phyloP scores from a whole-genome alignment of 2,329 filamentous ascomycete species.

The Gnomoniopsis sp. region DNA sequence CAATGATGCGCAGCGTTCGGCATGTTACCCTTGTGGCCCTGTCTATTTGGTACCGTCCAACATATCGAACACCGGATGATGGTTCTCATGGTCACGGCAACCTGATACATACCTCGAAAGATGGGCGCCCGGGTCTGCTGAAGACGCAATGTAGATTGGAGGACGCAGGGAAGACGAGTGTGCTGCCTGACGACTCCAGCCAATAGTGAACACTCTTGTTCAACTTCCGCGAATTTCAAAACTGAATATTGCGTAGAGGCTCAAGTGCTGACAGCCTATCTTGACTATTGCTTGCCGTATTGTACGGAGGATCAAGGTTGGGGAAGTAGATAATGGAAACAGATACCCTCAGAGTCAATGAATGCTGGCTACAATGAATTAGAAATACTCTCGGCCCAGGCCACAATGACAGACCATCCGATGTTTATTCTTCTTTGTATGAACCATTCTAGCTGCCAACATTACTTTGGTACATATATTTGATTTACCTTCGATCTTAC shows the following conservation, averaged over 20 bases:
- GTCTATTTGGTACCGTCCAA: not conserved
- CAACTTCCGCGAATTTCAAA: no score
- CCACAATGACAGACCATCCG: no score
- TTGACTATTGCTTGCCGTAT: not conserved
- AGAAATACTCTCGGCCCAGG: not conserved
- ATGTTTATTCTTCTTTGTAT: no score
- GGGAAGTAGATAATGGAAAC: conserved; percentile 9
- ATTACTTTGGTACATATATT: no score
- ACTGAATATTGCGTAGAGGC: not conserved
- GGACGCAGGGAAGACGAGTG: not conserved
- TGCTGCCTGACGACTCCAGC: not conserved
- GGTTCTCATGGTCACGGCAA: no score
- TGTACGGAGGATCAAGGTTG: not conserved
- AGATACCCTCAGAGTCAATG: conserved; percentile 10
- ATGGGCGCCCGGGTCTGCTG: not conserved
- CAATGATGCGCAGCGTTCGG: not conserved
- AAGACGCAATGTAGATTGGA: not conserved
- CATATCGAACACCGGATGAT: no score
- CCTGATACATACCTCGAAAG: not conserved
- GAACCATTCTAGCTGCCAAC: no score
- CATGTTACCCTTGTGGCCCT: not conserved
- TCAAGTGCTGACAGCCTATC: not conserved
- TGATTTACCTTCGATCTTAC: no score
- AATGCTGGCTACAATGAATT: not conserved
- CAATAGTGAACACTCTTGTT: not conserved